Conservation (phyloP, 352 stramenopile genomes). For the Phytophthora pini region DNA sequence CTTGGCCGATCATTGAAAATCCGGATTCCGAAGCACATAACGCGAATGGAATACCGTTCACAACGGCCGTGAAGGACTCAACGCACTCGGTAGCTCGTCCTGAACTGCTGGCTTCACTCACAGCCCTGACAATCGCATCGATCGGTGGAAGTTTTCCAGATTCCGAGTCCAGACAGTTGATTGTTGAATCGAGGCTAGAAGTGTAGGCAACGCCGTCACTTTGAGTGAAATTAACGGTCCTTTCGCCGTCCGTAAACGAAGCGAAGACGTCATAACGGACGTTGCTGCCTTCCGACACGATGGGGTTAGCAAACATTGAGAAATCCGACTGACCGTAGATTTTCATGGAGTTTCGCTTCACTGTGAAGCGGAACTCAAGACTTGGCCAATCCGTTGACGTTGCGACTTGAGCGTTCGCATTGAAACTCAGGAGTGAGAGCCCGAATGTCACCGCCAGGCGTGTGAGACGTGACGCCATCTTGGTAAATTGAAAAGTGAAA, state of each 20-base stretch:
- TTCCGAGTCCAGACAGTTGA: slow-evolving; percentile 18
- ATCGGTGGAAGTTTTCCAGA: slow-evolving; percentile 11
- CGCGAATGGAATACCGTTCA: slow-evolving; percentile 12
- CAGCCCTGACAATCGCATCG: slow-evolving; percentile 7
- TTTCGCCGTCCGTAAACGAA: slow-evolving; percentile 11
- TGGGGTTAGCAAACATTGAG: slow-evolving; percentile 18
- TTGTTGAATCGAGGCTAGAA: slow-evolving; percentile 1
- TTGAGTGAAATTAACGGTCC: slow-evolving; percentile 23
- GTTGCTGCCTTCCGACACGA: not conserved
- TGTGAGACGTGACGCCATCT: not conserved
- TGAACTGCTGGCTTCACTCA: slow-evolving; percentile 8
- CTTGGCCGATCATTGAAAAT: slow-evolving; percentile 21
- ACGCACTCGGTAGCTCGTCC: not conserved
- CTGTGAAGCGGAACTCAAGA: slow-evolving; percentile 30
- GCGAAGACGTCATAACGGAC: slow-evolving; percentile 29
- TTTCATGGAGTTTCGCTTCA: slow-evolving; percentile 39
- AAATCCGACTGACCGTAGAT: slow-evolving; percentile 32
- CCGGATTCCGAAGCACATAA: slow-evolving; percentile 14
- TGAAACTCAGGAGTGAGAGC: not conserved
- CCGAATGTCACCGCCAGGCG: not conserved
- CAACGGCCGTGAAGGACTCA: slow-evolving; percentile 1
- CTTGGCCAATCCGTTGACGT: slow-evolving; percentile 15
- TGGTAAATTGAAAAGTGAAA: slow-evolving; percentile 2
- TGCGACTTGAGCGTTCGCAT: not conserved
- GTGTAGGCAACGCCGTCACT: slow-evolving; percentile 21